phyloP scores from a whole-genome alignment of 495 filamentous ascomycete genomes.

The Evansstolkia leycettana region DNA sequence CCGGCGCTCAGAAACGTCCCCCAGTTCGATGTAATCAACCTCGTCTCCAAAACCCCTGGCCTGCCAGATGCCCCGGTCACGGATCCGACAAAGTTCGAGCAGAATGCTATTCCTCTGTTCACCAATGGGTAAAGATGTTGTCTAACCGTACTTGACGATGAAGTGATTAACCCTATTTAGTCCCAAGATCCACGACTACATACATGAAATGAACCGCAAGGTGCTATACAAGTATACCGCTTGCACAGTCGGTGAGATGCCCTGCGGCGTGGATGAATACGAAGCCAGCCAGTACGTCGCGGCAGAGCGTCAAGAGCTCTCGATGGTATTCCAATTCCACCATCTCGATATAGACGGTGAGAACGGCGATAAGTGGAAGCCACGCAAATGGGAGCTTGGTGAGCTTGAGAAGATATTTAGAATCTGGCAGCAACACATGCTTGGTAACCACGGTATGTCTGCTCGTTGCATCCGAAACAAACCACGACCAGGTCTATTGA shows the following conservation, averaged over 20 bases:
- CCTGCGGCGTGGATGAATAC: conserved; percentile 32
- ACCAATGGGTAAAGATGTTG: conserved; percentile 29
- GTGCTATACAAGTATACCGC: conserved; percentile 46
- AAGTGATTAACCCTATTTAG: conserved; percentile 1
- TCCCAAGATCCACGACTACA: conserved; percentile 49
- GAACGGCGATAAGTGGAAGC: conserved; percentile 7
- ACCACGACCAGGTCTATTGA: background rate
- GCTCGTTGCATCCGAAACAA: background rate
- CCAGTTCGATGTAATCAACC: conserved; percentile 46
- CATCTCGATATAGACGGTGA: conserved; percentile 10
- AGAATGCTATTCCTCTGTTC: conserved; percentile 36
- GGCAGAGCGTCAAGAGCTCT: conserved; percentile 36
- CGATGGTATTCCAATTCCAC: conserved; percentile 59
- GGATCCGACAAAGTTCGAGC: conserved; percentile 19
- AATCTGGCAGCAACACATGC: conserved; percentile 46
- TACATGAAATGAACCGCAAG: conserved; percentile 43
- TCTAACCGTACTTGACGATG: background rate
- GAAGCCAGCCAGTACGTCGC: conserved; percentile 41
- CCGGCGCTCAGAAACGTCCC: background rate
- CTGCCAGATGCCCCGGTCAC: conserved; percentile 45
- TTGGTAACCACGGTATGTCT: conserved; percentile 6
- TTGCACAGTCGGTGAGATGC: conserved; percentile 57
- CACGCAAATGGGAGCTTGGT: conserved; percentile 27
- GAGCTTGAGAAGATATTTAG: conserved; percentile 34
- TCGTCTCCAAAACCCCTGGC: conserved; percentile 43